These are phyloP conservation scores for Mrakiaceae sp. DNA, from an alignment of 1,284 basidiomycete genomes.

Conservation along the genomic window DNA sequence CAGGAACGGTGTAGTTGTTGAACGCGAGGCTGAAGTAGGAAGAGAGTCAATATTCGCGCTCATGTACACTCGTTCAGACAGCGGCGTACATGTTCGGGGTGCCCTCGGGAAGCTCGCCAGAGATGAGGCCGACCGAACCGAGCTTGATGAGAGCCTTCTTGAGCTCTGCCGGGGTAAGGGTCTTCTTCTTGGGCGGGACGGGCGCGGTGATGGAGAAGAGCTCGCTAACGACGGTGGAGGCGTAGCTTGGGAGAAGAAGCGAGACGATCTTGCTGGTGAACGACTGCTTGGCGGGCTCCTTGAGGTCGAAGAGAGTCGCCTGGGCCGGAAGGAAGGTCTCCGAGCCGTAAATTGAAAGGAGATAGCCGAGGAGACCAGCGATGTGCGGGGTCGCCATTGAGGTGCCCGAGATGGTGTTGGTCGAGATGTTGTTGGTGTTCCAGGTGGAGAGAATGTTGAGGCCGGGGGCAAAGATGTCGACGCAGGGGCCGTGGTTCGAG, in stretches of 20 bases:
- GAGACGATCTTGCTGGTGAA: conserved; percentile 24
- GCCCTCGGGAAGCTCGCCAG: conserved; percentile 39
- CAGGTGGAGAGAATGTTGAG: conserved; percentile 55
- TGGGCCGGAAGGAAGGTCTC: conserved; percentile 15
- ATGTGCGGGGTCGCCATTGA: conserved; percentile 50
- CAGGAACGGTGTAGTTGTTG: conserved; percentile 12
- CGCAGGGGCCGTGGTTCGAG: conserved; percentile 65
- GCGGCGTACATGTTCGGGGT: conserved; percentile 57
- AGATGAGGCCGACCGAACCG: conserved; percentile 46
- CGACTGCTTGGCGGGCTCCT: conserved; percentile 30
- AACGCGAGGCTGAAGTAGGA: background rate
- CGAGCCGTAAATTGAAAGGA: conserved; percentile 63
- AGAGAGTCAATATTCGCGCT: background rate
- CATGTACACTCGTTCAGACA: background rate
- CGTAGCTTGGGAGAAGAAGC: conserved; percentile 23
- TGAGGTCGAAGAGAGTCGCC: conserved; percentile 34
- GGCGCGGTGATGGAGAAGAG: conserved; percentile 24
- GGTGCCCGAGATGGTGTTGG: conserved; percentile 35
- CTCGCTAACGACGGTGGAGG: conserved; percentile 24
- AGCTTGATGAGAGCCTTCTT: conserved; percentile 62
- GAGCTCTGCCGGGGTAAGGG: conserved; percentile 52
- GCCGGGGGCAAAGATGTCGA: conserved; percentile 74
- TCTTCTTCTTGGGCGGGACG: conserved; percentile 23
- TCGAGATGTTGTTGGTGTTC: conserved; percentile 59
- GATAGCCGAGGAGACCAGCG: conserved; percentile 69